Conservation (phyloP, 2,329 filamentous ascomycete genomes). For the Fusarium chlamydosporum region DNA sequence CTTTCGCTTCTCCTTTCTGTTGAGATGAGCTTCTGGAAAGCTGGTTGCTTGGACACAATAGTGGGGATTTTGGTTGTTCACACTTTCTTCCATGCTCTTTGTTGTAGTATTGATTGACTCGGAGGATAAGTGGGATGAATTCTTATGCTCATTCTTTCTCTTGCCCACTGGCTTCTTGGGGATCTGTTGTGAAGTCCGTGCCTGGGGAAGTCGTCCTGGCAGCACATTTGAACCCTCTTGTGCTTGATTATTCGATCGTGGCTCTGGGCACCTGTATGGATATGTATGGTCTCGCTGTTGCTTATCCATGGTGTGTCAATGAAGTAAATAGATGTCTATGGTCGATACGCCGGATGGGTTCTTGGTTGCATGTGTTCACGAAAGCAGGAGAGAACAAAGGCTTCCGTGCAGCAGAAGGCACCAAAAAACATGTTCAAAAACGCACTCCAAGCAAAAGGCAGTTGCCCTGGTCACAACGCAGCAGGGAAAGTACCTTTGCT, state of each 20-base stretch:
- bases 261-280: neutral
- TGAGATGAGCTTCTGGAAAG: neutral
- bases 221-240: neutral
- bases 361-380: neutral
- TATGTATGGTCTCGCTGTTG: neutral
- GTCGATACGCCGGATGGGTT: neutral
- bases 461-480: neutral
- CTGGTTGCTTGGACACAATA: neutral
- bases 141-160: neutral
- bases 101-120: neutral
- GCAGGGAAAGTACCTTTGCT: neutral
- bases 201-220: neutral
- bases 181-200: neutral
- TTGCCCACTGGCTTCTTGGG: neutral
- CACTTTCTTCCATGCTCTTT: neutral
- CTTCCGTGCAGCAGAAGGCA: neutral
- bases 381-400: neutral
- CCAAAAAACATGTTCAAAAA: neutral
- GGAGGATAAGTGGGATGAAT: no score
- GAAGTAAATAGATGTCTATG: neutral
- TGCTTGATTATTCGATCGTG: neutral
- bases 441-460: neutral
- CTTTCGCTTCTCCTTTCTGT: neutral
- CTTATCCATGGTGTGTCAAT: neutral
- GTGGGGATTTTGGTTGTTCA: no score